A percentile compares a stretch with the other conserved stretches of the same genome.
Evolutionary conservation across 345 rosid genomes (phyloP).

Genomic region (Barbarea vulgaris): DNA sequence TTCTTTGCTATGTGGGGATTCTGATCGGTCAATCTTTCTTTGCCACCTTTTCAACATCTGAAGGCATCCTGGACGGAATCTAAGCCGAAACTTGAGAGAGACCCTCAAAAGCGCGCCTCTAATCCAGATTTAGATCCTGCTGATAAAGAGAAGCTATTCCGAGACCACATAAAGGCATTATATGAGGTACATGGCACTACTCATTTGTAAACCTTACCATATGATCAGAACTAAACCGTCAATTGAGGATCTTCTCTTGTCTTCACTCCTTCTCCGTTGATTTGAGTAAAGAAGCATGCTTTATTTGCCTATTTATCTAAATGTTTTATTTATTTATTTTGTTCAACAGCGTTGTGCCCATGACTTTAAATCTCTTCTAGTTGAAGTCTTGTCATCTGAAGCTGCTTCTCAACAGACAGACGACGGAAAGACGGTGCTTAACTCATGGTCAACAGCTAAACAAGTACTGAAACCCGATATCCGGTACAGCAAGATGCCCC

Average conservation of each 20-base stretch:
- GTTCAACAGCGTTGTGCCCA: constrained; percentile 60
- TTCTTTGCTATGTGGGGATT: constrained; percentile 12
- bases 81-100: constrained; percentile 84
- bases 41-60: constrained; percentile 34
- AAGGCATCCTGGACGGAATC: constrained; percentile 97
- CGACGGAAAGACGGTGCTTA: constrained; percentile 73
- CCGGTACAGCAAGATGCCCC: constrained; percentile 82
- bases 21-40: constrained; percentile 21
- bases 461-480: constrained; percentile 71
- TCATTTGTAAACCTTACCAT: constrained; percentile 3
- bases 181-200: constrained; percentile 60
- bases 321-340: neutral
- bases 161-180: constrained; percentile 83
- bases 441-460: constrained; percentile 94
- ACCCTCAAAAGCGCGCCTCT: constrained; percentile 89
- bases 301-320: neutral
- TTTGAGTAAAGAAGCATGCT: neutral
- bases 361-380: constrained; percentile 69
- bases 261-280: neutral
- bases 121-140: constrained; percentile 77
- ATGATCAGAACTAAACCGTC: constrained; percentile 6
- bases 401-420: constrained; percentile 70
- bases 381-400: constrained; percentile 71
- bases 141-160: constrained; percentile 86
- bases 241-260: neutral